Base-by-base conservation (phyloP, 768 basidiomycete genomes). In the Phylloporus sp. region DNA sequence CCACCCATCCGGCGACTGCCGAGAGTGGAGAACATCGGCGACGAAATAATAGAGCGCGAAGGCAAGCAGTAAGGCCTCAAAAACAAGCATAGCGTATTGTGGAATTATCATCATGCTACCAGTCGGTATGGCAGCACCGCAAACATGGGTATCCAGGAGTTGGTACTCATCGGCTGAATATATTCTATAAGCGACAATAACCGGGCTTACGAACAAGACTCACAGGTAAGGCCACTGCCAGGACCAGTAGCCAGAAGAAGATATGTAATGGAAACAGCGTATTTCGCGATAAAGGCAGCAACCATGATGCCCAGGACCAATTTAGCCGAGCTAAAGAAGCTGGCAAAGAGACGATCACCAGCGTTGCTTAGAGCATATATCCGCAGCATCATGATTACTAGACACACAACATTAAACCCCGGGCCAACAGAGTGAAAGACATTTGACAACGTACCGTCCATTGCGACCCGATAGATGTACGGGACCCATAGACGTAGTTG, bases 351-450 rank as follows among this genome's bases (percentile, higher is more conserved):
- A 6, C 16, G n/a, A 20, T 10, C 28, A 24, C 28, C n/a, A 28
- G 41, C 10, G 9, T 12, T 10, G 38, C 59, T 61, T 22, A 62
- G 24, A 10, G 45, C 57, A 2, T 54, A n/a, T 53, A 62, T 29
- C 40, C 61, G 55, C 36, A 40, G 59, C 41, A 62, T 61, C 61
- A 62, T 50, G 45, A 62, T 56, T 10, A 54, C 61, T 62, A 8
- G 9, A 27, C 29, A 29, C 6, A 34, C 4, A 12, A 6, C 10
- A 7, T 61, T 8, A 54, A 36, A 29, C 8, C 7, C 23, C 11
- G 6, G 11, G 7, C 2, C 20, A 26, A 28, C 22, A 13, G 22
- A 24, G 9, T 16, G 16, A 7, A 22, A 35, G 13, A 8, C 1
- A 4, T 13, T 5, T 5, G 26, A 54, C 12, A 28, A 53, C 59